A percentile compares a stretch with the other conserved stretches of the same genome.
Conservation (phyloP, 331 rosid genomes). For the Malus hybrid region DNA sequence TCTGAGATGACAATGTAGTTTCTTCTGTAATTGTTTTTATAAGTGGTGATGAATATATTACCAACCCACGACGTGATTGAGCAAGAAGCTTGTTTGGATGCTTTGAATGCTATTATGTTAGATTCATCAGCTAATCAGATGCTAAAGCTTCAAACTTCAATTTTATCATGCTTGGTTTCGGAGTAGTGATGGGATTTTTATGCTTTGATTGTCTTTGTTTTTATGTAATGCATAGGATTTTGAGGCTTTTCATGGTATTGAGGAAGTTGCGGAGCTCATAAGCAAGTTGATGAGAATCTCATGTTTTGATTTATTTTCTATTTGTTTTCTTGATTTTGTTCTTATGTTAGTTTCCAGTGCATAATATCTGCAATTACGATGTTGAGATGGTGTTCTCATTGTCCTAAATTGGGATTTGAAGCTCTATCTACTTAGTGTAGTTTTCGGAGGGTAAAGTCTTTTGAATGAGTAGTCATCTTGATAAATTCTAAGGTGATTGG, state of each 20-base stretch:
- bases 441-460: not conserved
- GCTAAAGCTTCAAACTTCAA: slow-evolving; percentile 28
- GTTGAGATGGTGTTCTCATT: not conserved
- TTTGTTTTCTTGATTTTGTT: not conserved
- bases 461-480: not conserved
- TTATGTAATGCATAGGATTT: slow-evolving; percentile 52
- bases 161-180: not conserved
- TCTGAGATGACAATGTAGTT: not conserved
- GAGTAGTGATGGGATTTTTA: not conserved
- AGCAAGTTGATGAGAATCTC: slow-evolving; percentile 82
- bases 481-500: too few relatives aligned
- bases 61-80: slow-evolving; percentile 70
- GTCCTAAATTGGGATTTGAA: not conserved
- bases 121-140: slow-evolving; percentile 81
- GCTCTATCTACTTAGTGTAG: not conserved
- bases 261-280: slow-evolving; percentile 82
- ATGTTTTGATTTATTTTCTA: slow-evolving; percentile 30
- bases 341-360: too few relatives aligned
- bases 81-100: slow-evolving; percentile 84
- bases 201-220: not conserved
- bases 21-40: slow-evolving; percentile 4
- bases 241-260: slow-evolving; percentile 64
- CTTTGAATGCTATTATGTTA: slow-evolving; percentile 78
- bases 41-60: slow-evolving; percentile 80
- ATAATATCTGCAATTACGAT: too few relatives aligned